These are phyloP conservation scores for Solanum rostratum DNA, from an alignment of 257 asterid species.

Conservation along the genomic window DNA sequence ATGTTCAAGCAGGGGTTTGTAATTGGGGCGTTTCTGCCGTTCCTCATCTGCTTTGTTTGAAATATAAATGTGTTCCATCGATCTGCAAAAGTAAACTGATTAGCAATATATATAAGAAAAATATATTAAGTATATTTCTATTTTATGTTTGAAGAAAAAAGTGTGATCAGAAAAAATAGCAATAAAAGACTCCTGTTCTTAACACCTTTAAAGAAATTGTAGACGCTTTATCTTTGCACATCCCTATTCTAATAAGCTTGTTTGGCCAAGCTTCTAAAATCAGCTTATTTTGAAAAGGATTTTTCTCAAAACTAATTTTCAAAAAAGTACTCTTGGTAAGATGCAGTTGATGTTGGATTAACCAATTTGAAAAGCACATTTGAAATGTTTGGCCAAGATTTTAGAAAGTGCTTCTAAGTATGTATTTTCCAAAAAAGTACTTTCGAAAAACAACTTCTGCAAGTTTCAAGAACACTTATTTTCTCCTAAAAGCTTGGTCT, in stretches of 20 bases:
- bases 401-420: neutral
- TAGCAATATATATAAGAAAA: constrained; percentile 3
- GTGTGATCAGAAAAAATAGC: neutral
- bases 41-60: constrained; percentile 62
- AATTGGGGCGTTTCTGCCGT: constrained; percentile 48
- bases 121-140: neutral
- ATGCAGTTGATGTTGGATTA: neutral
- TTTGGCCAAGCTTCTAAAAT: neutral
- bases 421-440: neutral
- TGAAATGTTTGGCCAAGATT: neutral
- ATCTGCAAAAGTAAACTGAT: constrained; percentile 24
- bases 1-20: constrained; percentile 67
- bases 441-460: neutral
- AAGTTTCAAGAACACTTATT: neutral
- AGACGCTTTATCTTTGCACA: neutral
- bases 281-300: neutral
- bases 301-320: neutral
- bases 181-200: neutral
- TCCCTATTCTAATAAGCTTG: neutral
- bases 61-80: constrained; percentile 49
- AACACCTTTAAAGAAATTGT: neutral
- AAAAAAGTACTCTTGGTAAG: neutral
- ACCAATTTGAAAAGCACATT: neutral
- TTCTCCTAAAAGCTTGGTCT: neutral
- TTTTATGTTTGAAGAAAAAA: neutral